These are phyloP conservation scores for Pseudogymnoascus sp. DNA, from an alignment of 2,329 filamentous ascomycete genomes.

Conservation along the genomic window DNA sequence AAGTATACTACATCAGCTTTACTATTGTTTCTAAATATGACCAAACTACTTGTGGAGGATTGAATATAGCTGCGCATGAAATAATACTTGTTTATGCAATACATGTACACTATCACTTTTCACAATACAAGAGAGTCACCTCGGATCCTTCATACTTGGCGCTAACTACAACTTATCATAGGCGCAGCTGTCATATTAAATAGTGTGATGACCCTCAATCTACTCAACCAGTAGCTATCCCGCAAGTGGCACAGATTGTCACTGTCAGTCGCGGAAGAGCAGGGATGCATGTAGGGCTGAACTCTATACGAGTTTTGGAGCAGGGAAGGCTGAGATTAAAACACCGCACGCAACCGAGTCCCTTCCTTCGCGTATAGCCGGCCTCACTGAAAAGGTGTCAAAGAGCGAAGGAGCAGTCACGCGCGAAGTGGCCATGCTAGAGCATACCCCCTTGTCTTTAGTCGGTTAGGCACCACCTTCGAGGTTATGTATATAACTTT, in stretches of 20 bases:
- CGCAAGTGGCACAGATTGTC: neutral
- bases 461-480: neutral
- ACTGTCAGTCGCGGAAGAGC: neutral
- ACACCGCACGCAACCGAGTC: neutral
- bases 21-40: too few relatives aligned
- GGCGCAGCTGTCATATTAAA: neutral
- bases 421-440: neutral
- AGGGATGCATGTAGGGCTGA: neutral
- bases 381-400: neutral
- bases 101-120: neutral
- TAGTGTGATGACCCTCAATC: neutral
- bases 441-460: neutral
- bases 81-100: neutral
- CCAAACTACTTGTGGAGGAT: too few relatives aligned
- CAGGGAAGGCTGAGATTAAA: neutral
- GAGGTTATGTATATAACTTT: neutral
- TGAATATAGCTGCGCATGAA: neutral
- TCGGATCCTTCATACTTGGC: neutral
- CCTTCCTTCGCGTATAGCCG: neutral
- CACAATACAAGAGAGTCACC: neutral
- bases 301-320: neutral
- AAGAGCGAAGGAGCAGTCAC: neutral
- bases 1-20: too few relatives aligned
- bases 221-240: neutral
- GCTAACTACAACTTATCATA: neutral